Conservation (phyloP, 1,284 basidiomycete genomes). For the Cerioporus squamosus region DNA sequence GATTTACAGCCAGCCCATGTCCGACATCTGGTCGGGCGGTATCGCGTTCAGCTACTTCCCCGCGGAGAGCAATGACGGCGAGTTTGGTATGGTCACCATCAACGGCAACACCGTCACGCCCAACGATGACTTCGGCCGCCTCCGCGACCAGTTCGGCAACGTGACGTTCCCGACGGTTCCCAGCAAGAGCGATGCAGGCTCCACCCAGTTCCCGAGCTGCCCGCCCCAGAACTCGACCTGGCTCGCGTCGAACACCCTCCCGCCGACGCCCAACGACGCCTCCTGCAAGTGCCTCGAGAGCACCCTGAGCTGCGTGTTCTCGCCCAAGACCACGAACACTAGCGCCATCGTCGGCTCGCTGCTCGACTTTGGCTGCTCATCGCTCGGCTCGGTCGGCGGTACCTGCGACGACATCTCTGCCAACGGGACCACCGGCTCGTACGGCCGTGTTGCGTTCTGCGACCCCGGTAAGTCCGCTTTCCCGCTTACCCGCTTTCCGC, state of each 20-base stretch:
- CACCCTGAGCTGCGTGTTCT: slow-evolving; percentile 76
- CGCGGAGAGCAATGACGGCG: slow-evolving; percentile 61
- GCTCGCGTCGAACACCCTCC: slow-evolving; percentile 71
- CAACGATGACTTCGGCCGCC: slow-evolving; percentile 69
- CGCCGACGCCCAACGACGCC: slow-evolving; percentile 80
- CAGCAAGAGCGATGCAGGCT: slow-evolving; percentile 52
- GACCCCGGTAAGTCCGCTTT: slow-evolving; percentile 59
- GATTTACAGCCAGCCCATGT: slow-evolving; percentile 77
- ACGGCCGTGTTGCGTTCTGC: slow-evolving; percentile 79
- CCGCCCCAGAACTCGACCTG: slow-evolving; percentile 62
- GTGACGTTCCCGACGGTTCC: slow-evolving; percentile 72
- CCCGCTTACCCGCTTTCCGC: no score
- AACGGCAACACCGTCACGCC: slow-evolving; percentile 66
- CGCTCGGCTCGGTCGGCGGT: slow-evolving; percentile 65
- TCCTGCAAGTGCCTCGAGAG: slow-evolving; percentile 81
- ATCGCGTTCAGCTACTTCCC: slow-evolving; percentile 91
- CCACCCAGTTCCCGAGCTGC: slow-evolving; percentile 67
- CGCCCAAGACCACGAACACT: slow-evolving; percentile 62
- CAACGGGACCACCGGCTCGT: slow-evolving; percentile 75
- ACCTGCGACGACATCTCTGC: slow-evolving; percentile 74
- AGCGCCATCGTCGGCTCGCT: slow-evolving; percentile 73
- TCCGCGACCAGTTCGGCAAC: slow-evolving; percentile 64
- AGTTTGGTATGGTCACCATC: slow-evolving; percentile 87
- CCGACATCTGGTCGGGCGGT: slow-evolving; percentile 85
- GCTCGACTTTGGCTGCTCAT: slow-evolving; percentile 70